phyloP scores from a whole-genome alignment of 1,139 yeast genomes.

The Wickerhamiella pararugosa region DNA sequence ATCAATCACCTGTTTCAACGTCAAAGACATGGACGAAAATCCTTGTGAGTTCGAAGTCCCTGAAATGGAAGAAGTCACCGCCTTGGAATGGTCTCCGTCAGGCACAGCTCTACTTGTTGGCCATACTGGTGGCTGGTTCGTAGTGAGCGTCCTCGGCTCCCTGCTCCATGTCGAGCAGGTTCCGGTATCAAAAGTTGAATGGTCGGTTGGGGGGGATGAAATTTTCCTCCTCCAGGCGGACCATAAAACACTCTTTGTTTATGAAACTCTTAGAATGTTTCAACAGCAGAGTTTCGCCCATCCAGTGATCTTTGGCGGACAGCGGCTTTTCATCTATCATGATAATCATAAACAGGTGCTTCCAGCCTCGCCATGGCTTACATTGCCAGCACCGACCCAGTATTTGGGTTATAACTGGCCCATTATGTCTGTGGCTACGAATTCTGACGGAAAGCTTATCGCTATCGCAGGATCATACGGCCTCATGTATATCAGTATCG shows the following conservation, averaged over 20 bases:
- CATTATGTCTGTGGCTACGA: slow-evolving; percentile 23
- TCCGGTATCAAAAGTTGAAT: slow-evolving; percentile 4
- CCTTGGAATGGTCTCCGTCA: slow-evolving; percentile 14
- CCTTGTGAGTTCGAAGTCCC: background rate
- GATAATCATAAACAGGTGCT: slow-evolving; percentile 28
- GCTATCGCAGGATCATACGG: slow-evolving; percentile 32
- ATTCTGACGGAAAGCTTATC: slow-evolving; percentile 29
- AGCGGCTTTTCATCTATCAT: slow-evolving; percentile 26
- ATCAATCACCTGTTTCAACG: slow-evolving; percentile 1
- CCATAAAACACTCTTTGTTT: background rate
- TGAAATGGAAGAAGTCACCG: background rate
- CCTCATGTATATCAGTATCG: slow-evolving; percentile 27
- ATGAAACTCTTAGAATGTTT: slow-evolving; percentile 1
- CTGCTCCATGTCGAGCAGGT: slow-evolving; percentile 7
- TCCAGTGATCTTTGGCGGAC: slow-evolving; percentile 25
- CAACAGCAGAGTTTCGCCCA: background rate
- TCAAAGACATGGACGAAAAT: slow-evolving; percentile 4
- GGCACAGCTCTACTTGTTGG: slow-evolving; percentile 14
- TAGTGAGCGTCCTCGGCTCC: slow-evolving; percentile 14
- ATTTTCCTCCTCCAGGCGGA: slow-evolving; percentile 1
- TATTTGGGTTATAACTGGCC: slow-evolving; percentile 31
- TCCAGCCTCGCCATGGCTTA: slow-evolving; percentile 28
- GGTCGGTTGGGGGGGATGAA: slow-evolving; percentile 8
- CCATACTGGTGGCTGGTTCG: slow-evolving; percentile 13
- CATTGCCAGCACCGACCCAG: slow-evolving; percentile 26